Conservation (phyloP, 83 land plant species). For the Picea abies region DNA sequence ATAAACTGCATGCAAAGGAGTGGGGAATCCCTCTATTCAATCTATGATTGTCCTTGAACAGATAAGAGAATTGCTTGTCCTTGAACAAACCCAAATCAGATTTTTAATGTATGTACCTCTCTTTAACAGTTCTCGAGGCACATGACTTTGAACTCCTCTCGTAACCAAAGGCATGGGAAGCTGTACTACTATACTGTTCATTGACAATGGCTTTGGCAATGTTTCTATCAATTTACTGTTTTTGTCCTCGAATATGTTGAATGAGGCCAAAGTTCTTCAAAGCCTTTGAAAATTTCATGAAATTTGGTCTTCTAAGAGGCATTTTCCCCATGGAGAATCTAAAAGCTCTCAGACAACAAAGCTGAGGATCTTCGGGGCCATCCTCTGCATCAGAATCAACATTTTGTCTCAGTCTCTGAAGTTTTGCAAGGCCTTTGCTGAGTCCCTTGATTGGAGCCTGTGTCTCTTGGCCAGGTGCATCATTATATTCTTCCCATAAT, state of each 20-base stretch:
- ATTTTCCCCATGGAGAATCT: slow-evolving; percentile 58
- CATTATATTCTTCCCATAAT: slow-evolving; percentile 6
- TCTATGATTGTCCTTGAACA: too few species aligned
- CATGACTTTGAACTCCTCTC: too few species aligned
- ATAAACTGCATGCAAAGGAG: too few species aligned
- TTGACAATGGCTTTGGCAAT: too few species aligned
- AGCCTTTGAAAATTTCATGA: slow-evolving; percentile 54
- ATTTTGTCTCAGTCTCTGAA: slow-evolving; percentile 15
- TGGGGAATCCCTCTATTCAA: too few species aligned
- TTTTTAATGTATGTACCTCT: too few species aligned
- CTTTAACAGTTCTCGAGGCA: too few species aligned
- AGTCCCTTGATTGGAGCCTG: slow-evolving; percentile 12
- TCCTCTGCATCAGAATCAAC: slow-evolving; percentile 51
- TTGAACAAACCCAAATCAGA: too few species aligned
- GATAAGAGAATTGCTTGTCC: too few species aligned
- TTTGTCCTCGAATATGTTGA: slow-evolving; percentile 12
- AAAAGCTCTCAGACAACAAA: slow-evolving; percentile 70
- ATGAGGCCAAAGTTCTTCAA: slow-evolving; percentile 51
- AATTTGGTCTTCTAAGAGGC: slow-evolving; percentile 51
- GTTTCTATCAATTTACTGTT: background rate
- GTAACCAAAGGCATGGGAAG: too few species aligned
- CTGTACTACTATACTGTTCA: too few species aligned
- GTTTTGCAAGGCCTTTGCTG: slow-evolving; percentile 11
- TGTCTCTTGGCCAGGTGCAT: slow-evolving; percentile 14
- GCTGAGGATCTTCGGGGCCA: slow-evolving; percentile 13